Base-by-base conservation (phyloP, 306 rosid species). In the Luffa acutangula region DNA sequence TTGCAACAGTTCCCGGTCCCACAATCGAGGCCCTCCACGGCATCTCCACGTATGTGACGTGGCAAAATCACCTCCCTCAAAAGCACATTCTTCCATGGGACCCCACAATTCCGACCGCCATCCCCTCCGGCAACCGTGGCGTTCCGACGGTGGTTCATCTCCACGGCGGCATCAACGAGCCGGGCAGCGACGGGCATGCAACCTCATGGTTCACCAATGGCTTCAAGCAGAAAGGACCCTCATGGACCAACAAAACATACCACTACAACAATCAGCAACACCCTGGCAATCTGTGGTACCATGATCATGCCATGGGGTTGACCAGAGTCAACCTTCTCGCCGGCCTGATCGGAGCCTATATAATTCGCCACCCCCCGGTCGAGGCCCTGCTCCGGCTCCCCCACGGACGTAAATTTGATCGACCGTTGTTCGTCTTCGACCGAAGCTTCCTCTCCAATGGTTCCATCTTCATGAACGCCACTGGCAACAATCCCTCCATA, bases 11-110 rank as follows among this genome's bases (percentile, higher is more conserved):
- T 43, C 98, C 98, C 0, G 98, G 98, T 49, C 98, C 98, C 20
- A 90, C 95, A 9, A 91, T 93, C 31, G 95, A 91, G 81, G 88
- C 97, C 56, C 73, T 84, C 12, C 78, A 86, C 0, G 88, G 93
- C 1, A 70, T 90, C 13, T 70, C 73, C 9, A 86, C 97, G 6
- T 72, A 43, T 1, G 94, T 93, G 87, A 89, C 42, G 86, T 93
- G 98, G 98, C 74, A 31, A 70, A 93, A 93, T 85, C 85, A 83
- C 57, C 96, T 93, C 81, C 95, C 92, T 79, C 36, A 84, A 45
- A 78, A 87, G 2, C 95, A 93, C 88, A 93, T 93, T 33, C 95
- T 93, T 9, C 95, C 95, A 2, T 93, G 90, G 89, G 98, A 93
- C 54, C 93, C 92, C 31, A 87, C 97, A 0, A 90, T 93, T 69